A percentile compares a stretch with the other conserved stretches of the same genome.
phyloP scores from a whole-genome alignment of 2,329 filamentous ascomycete genomes.

The Sporothrix mexicana region DNA sequence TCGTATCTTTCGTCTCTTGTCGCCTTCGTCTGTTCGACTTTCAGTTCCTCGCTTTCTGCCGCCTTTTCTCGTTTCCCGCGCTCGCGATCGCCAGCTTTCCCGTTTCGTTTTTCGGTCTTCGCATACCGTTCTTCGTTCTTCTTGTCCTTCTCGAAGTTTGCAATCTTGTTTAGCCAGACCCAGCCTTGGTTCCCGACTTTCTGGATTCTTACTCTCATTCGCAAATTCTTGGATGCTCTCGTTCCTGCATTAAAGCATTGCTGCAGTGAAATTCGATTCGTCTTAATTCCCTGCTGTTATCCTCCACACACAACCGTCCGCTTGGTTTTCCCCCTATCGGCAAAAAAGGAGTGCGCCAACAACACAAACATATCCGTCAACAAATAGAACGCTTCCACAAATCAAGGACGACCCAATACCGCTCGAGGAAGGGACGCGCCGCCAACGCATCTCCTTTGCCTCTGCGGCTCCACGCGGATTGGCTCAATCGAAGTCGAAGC shows the following conservation, averaged over 20 bases:
- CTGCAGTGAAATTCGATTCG: conserved; percentile 20
- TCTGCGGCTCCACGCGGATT: conserved; percentile 32
- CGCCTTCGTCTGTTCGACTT: neutral
- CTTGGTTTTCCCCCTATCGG: conserved; percentile 13
- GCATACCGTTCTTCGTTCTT: no score
- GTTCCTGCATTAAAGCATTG: conserved; percentile 16
- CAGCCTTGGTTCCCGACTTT: conserved; percentile 15
- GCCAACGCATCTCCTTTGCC: conserved; percentile 34
- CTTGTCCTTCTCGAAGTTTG: conserved; percentile 13
- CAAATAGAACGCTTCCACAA: conserved; percentile 11
- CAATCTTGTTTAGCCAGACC: conserved; percentile 18
- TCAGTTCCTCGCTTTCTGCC: neutral
- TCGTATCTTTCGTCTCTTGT: neutral
- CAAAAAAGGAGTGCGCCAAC: conserved; percentile 13
- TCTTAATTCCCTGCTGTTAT: conserved; percentile 27
- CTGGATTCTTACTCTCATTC: neutral
- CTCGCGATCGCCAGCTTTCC: conserved; percentile 8
- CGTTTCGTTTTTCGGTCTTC: neutral
- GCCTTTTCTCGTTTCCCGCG: conserved; percentile 10
- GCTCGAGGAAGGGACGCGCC: conserved; percentile 32
- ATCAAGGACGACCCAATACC: neutral
- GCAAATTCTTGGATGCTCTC: neutral
- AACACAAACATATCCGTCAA: neutral
- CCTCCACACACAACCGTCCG: neutral
- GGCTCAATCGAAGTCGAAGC: conserved; percentile 19